phyloP scores from a whole-genome alignment of 345 rosid genomes.

The Nephelium lappaceum region DNA sequence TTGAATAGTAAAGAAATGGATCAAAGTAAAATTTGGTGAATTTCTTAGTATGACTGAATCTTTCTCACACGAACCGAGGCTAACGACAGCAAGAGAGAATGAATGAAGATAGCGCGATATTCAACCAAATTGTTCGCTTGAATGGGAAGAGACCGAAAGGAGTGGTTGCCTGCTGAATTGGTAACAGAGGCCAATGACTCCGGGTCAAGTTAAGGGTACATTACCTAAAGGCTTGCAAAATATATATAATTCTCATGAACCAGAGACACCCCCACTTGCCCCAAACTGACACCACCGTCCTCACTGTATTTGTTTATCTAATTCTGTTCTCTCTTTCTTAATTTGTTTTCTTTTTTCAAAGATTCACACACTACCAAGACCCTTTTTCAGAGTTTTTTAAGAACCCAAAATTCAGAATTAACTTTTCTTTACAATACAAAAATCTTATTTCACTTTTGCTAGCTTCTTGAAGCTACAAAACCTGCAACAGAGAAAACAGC shows the following conservation, averaged over 20 bases:
- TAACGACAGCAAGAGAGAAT: slow-evolving; percentile 24
- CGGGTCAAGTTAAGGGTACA: slow-evolving; percentile 46
- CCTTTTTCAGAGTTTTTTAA: slow-evolving; percentile 28
- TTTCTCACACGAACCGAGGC: slow-evolving; percentile 38
- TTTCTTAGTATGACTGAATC: slow-evolving; percentile 39
- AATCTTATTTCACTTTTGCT: slow-evolving; percentile 20
- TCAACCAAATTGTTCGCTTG: slow-evolving; percentile 34
- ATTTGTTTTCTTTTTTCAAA: slow-evolving; percentile 37
- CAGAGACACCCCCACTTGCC: slow-evolving; percentile 64
- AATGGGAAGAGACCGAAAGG: slow-evolving; percentile 26
- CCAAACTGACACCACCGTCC: slow-evolving; percentile 64
- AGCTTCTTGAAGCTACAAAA: slow-evolving; percentile 28
- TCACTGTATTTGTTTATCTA: slow-evolving; percentile 32
- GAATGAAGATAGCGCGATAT: slow-evolving; percentile 19
- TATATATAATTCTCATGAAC: slow-evolving; percentile 32
- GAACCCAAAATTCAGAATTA: slow-evolving; percentile 32
- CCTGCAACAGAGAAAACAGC: slow-evolving; percentile 47
- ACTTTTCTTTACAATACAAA: slow-evolving; percentile 32
- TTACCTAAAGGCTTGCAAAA: slow-evolving; percentile 40
- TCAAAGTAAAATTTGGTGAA: slow-evolving; percentile 22
- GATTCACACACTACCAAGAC: slow-evolving; percentile 32
- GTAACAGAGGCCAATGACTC: slow-evolving; percentile 40
- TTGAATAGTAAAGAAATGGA: slow-evolving; percentile 17
- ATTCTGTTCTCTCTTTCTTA: slow-evolving; percentile 19
- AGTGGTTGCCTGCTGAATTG: slow-evolving; percentile 41